These are phyloP conservation scores for Aureobasidium subglaciale DNA, from an alignment of 2,329 filamentous ascomycete species.

Conservation along the genomic window DNA sequence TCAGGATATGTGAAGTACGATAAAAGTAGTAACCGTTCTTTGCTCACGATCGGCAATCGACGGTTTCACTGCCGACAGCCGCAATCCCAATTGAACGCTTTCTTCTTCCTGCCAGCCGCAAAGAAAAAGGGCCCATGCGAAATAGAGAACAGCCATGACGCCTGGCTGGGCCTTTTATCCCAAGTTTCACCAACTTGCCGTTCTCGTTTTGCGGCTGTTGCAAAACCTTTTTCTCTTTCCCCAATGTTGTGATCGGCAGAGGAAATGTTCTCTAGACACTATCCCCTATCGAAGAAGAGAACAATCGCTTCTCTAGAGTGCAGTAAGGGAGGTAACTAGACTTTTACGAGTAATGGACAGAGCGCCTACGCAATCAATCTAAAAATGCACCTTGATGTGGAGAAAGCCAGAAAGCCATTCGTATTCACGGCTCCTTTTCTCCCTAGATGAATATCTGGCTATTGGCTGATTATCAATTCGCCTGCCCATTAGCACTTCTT, in stretches of 20 bases:
- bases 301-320: constrained; percentile 3
- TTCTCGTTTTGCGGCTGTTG: constrained; percentile 1
- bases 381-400: constrained; percentile 9
- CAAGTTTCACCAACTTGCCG: background rate
- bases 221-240: background rate
- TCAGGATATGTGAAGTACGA: background rate
- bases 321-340: background rate
- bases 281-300: background rate
- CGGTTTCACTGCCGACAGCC: constrained; percentile 13
- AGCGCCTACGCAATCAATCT: constrained; percentile 1
- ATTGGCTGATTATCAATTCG: background rate
- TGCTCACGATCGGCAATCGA: constrained; percentile 11
- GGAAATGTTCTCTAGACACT: background rate
- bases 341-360: constrained; percentile 6
- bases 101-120: background rate
- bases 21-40: constrained; percentile 10
- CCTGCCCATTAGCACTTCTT: constrained; percentile 1
- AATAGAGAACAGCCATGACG: background rate
- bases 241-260: background rate
- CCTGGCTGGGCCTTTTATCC: constrained; percentile 1
- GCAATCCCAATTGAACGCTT: background rate
- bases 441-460: background rate
- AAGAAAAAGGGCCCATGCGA: background rate
- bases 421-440: constrained; percentile 11
- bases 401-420: constrained; percentile 1